Evolutionary conservation across 1,139 yeast species (phyloP).

Genomic region (Magnusiomyces tetraspermus): DNA sequence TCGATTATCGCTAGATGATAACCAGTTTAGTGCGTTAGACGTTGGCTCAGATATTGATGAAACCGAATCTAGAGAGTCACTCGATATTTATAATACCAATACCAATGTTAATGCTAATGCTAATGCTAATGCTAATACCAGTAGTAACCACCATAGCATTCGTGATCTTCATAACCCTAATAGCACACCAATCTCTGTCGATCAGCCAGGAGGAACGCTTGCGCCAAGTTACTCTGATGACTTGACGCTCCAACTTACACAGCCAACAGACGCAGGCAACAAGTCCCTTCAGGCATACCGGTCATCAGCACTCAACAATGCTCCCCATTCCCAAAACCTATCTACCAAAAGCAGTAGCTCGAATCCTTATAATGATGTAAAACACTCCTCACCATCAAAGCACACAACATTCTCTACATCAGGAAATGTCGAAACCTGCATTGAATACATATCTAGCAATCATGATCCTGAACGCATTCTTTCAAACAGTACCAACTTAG

Average conservation of each 20-base stretch:
- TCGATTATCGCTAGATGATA: background rate
- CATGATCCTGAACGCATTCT: too few relatives aligned
- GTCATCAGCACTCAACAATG: too few relatives aligned
- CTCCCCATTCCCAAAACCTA: background rate
- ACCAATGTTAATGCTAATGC: background rate
- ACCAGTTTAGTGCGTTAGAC: background rate
- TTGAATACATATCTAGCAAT: too few relatives aligned
- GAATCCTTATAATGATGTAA: background rate
- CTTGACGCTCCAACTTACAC: background rate
- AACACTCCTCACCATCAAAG: too few relatives aligned
- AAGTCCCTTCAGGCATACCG: too few relatives aligned
- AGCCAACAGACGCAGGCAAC: background rate
- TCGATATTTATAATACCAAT: too few relatives aligned
- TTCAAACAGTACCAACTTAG: too few relatives aligned
- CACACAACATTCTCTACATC: too few relatives aligned
- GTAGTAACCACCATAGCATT: background rate
- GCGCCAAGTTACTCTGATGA: background rate
- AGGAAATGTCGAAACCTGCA: too few relatives aligned
- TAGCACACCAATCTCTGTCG: background rate
- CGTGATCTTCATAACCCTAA: background rate
- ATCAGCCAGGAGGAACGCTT: background rate
- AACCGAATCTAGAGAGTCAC: too few relatives aligned
- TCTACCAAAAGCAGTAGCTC: background rate
- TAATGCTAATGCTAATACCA: background rate
- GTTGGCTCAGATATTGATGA: background rate